phyloP scores from a whole-genome alignment of 2,329 filamentous ascomycete species.

The Ophiostoma quercus region DNA sequence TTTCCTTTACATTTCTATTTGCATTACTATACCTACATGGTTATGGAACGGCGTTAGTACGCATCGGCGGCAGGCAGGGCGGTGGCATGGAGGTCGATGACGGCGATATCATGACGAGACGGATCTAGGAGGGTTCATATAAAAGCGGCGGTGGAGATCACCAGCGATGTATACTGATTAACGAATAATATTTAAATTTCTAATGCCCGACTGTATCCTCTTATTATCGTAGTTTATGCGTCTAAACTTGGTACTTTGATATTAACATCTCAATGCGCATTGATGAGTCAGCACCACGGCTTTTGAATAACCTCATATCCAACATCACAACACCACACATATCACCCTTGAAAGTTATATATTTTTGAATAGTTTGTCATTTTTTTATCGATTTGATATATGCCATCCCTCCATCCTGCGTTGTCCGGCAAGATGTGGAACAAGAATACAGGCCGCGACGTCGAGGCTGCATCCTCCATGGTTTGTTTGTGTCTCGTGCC shows the following conservation, averaged over 20 bases:
- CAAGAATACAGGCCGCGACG: not conserved
- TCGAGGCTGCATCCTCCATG: not conserved
- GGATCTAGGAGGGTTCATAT: not conserved
- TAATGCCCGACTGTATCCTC: not conserved
- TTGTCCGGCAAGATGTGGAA: not conserved
- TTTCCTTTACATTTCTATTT: not conserved
- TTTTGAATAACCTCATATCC: not conserved
- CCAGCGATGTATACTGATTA: not conserved
- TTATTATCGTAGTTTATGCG: not conserved
- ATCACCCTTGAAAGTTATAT: too few relatives aligned
- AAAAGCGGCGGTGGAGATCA: not conserved
- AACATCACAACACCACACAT: not conserved
- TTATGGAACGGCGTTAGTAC: slow-evolving; percentile 2
- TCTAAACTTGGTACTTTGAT: not conserved
- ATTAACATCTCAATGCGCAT: too few relatives aligned
- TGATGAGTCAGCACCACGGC: not conserved
- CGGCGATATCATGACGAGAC: not conserved
- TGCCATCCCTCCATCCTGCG: not conserved
- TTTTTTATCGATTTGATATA: not conserved
- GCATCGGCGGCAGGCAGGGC: not conserved
- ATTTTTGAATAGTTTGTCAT: not conserved
- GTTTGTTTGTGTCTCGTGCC: not conserved
- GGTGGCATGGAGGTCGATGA: not conserved
- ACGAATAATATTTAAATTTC: not conserved
- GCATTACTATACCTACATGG: not conserved